Percentiles rank a stretch among this genome's conserved stretches.
phyloP scores from a whole-genome alignment of 805 yeast genomes.

The Nakazawaea populi region DNA sequence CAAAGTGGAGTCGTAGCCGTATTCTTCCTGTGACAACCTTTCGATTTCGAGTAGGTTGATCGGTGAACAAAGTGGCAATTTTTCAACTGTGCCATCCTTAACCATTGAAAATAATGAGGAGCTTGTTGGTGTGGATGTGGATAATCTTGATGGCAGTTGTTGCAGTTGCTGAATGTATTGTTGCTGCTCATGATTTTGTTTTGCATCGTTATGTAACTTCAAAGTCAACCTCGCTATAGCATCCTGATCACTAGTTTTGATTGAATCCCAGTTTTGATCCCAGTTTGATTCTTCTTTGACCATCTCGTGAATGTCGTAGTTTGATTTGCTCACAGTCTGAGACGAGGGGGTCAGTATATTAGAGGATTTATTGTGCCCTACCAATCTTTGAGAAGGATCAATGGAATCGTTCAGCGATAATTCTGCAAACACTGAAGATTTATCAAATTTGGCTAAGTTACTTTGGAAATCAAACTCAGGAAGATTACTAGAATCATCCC shows the following conservation, averaged over 20 bases:
- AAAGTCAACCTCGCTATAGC: constrained; percentile 10
- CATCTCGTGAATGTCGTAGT: constrained; percentile 69
- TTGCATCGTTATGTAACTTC: constrained; percentile 6
- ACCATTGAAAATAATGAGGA: background rate
- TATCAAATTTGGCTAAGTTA: constrained; percentile 77
- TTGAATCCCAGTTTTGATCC: constrained; percentile 50
- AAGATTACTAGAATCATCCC: constrained; percentile 32
- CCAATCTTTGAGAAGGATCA: constrained; percentile 58
- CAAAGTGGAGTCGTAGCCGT: constrained; percentile 37
- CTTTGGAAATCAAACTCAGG: constrained; percentile 84
- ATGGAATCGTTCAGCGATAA: constrained; percentile 59
- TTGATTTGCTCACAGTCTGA: constrained; percentile 28
- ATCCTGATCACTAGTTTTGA: constrained; percentile 15
- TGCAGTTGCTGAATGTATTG: constrained; percentile 4
- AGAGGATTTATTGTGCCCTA: constrained; percentile 60
- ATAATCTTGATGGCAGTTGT: constrained; percentile 2
- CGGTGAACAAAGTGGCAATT: constrained; percentile 63
- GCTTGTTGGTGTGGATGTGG: constrained; percentile 9
- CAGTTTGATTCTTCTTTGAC: constrained; percentile 42
- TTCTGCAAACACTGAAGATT: constrained; percentile 71
- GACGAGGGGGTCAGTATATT: constrained; percentile 3
- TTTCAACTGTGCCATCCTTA: constrained; percentile 14
- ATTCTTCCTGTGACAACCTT: constrained; percentile 47
- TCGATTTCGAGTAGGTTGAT: constrained; percentile 77
- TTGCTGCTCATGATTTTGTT: constrained; percentile 11